These are phyloP conservation scores for Neurospora sp. DNA, from an alignment of 495 filamentous ascomycete genomes.

Conservation along the genomic window DNA sequence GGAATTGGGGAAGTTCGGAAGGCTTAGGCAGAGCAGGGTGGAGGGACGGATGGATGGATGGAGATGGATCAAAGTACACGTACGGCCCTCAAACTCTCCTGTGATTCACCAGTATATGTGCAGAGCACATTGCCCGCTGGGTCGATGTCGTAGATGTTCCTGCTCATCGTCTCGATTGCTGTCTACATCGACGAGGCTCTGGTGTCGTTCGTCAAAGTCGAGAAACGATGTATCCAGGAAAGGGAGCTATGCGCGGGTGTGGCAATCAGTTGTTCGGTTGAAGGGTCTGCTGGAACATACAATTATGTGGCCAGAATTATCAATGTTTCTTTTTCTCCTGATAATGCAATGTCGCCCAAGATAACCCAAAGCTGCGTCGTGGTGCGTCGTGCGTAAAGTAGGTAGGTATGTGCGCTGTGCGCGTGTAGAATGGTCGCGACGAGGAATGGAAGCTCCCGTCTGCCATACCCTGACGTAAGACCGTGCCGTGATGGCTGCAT, in stretches of 20 bases:
- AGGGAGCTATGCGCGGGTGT: not conserved
- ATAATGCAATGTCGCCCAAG: not conserved
- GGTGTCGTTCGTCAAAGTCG: not conserved
- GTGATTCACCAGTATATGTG: conserved; percentile 20
- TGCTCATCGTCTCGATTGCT: conserved; percentile 16
- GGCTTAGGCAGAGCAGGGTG: not conserved
- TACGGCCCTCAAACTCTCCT: conserved; percentile 14
- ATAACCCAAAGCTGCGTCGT: not conserved
- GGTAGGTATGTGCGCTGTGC: not conserved
- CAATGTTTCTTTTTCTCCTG: not conserved
- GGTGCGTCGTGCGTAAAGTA: not conserved
- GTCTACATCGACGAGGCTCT: conserved; percentile 5
- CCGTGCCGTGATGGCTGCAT: not conserved
- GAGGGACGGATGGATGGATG: not conserved
- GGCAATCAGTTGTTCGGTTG: not conserved
- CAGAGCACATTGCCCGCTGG: conserved; percentile 27
- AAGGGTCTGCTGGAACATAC: not conserved
- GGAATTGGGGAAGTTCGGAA: not conserved
- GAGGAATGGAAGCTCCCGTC: not conserved
- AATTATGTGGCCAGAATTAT: not conserved
- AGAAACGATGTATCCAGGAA: not conserved
- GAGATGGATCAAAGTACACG: conserved; percentile 1
- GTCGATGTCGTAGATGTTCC: conserved; percentile 26
- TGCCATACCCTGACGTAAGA: not conserved
- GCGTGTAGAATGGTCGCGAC: not conserved